A percentile compares a stretch with the other conserved stretches of the same genome.
phyloP scores from a whole-genome alignment of 179 eudicot species.

The Actinidia polygama region DNA sequence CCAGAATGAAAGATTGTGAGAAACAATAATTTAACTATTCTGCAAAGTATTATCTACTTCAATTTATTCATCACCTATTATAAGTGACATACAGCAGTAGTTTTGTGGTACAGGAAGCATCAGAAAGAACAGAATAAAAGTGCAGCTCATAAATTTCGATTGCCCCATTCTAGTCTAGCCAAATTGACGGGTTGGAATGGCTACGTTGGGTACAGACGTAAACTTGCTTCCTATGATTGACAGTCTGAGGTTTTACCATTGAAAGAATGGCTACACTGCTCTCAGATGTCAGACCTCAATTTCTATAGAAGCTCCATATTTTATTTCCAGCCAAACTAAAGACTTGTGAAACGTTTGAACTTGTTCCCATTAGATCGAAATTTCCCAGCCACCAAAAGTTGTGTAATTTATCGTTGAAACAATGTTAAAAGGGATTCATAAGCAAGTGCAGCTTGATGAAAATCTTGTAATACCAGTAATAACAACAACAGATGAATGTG shows the following conservation, averaged over 20 bases:
- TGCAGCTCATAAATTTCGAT: neutral
- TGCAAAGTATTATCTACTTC: neutral
- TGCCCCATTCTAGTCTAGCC: neutral
- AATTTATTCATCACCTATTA: neutral
- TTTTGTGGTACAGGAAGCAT: neutral
- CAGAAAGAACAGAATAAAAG: neutral
- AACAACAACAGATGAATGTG: neutral
- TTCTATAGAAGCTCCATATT: neutral
- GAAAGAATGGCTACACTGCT: neutral
- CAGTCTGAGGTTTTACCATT: neutral
- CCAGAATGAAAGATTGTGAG: neutral
- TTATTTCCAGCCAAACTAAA: neutral
- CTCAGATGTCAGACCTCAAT: neutral
- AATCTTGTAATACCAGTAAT: neutral
- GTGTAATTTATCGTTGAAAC: neutral
- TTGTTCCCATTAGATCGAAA: neutral
- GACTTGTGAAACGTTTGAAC: neutral
- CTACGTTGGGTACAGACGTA: neutral
- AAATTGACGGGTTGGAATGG: neutral
- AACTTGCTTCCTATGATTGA: slow-evolving; percentile 8
- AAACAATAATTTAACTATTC: neutral
- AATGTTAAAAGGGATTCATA: neutral
- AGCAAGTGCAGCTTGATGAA: neutral
- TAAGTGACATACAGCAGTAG: neutral
- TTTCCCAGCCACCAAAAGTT: neutral